These are phyloP conservation scores for Carpinus viminea DNA, from an alignment of 306 rosid species.

Conservation along the genomic window DNA sequence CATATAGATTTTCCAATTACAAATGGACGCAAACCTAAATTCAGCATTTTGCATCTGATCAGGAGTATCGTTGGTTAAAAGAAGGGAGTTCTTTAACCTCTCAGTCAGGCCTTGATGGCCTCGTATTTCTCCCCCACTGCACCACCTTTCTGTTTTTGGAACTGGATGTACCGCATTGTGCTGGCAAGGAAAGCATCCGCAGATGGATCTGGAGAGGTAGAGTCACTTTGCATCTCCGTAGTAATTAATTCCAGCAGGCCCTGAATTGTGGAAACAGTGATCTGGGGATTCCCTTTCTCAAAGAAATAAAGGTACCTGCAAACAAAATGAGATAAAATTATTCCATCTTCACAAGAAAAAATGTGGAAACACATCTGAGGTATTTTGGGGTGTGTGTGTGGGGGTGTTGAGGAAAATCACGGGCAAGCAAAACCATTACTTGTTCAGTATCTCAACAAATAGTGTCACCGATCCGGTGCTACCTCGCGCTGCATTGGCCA, in stretches of 20 bases:
- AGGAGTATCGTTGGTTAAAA: background rate
- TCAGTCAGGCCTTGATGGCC: slow-evolving; percentile 53
- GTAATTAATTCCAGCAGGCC: slow-evolving; percentile 80
- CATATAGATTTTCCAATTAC: background rate
- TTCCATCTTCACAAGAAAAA: slow-evolving; percentile 3
- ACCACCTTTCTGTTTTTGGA: slow-evolving; percentile 95
- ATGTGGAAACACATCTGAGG: slow-evolving; percentile 7
- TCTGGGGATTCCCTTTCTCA: slow-evolving; percentile 90
- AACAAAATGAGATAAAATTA: slow-evolving; percentile 19
- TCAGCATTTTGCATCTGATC: slow-evolving; percentile 10
- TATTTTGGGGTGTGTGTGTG: background rate
- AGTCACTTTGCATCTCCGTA: slow-evolving; percentile 84
- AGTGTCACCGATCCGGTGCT: slow-evolving; percentile 79
- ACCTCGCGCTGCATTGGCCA: slow-evolving; percentile 84
- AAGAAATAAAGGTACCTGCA: slow-evolving; percentile 90
- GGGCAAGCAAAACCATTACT: slow-evolving; percentile 49
- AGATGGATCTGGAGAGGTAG: slow-evolving; percentile 60
- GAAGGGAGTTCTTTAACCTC: background rate
- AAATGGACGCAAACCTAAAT: slow-evolving; percentile 4
- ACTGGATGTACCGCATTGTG: slow-evolving; percentile 77
- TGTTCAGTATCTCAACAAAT: slow-evolving; percentile 89
- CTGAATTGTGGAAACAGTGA: slow-evolving; percentile 75
- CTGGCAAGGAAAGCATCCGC: slow-evolving; percentile 88
- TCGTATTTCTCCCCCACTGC: slow-evolving; percentile 84
- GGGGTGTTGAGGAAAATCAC: background rate